Base-by-base conservation (phyloP, 1,284 basidiomycete species). In the Sanghuangporus weigelae region DNA sequence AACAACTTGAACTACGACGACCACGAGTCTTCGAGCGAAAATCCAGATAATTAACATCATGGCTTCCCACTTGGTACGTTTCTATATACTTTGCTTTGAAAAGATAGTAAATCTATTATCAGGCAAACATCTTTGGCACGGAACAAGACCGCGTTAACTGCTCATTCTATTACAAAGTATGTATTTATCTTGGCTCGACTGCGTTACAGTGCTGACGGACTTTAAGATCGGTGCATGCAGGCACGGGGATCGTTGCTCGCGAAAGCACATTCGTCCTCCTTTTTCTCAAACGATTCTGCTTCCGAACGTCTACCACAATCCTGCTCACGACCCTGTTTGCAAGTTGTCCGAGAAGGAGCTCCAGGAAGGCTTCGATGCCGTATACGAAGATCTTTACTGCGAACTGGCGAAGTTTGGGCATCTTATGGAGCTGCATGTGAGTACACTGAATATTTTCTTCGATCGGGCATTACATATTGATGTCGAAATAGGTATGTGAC, bases 301-400 rank as follows among this genome's bases (percentile, higher is more conserved):
- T 19, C 94, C 95, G n/a, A 99, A 99, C 72, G 95, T 99, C 57
- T 99, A 98, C 76, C 95, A 98, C 75, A 99, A 99, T 76, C 97
- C 97, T 1, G 91, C 92, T 1, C 92, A 96, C 70, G 91, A 95
- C 72, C 92, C 94, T 46, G 84, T 95, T 71, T 88, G 93, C 84
- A 87, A 92, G 77, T 79, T 97, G 71, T 85, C 86, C 19, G 86
- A 90, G 71, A 85, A 91, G 74, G 93, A 98, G 73, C 79, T 98
- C 6, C 95, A 98, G 77, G 89, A 92, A 68, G 93, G 96, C 54
- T 99, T 99, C 75, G 96, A 99, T 75, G 90, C 92, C 0, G 96
- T 99, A 63, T 99, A 96, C 73, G 94, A 97, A 76, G 96, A 97
- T 74, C 78, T 95, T 62, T 96, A 92, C 73, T 92, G 93, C 71